These are phyloP conservation scores for Skeletonema costatum DNA, from an alignment of 108 stramenopile genomes.

Conservation along the genomic window DNA sequence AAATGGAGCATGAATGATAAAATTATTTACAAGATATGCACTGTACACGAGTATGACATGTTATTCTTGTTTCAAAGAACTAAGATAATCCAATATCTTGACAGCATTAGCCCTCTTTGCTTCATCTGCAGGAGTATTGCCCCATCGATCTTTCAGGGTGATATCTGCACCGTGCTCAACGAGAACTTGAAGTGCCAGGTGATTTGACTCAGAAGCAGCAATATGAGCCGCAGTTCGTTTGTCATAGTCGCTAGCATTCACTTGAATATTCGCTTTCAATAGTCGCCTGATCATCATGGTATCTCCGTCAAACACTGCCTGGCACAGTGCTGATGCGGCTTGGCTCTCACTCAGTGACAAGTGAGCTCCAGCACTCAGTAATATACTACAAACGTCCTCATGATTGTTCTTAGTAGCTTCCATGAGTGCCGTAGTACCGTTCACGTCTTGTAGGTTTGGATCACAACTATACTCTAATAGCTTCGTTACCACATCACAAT, in stretches of 20 bases:
- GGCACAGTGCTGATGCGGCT: conserved; percentile 57
- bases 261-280: conserved; percentile 55
- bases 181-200: conserved; percentile 43
- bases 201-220: conserved; percentile 62
- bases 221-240: conserved; percentile 56
- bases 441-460: conserved; percentile 33
- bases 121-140: conserved; percentile 34
- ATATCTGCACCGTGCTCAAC: conserved; percentile 52
- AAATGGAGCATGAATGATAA: background rate
- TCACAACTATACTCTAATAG: conserved; percentile 35
- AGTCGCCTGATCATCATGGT: conserved; percentile 46
- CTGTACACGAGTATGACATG: no score
- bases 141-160: conserved; percentile 50
- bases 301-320: conserved; percentile 66
- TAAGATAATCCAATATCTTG: conserved; percentile 8
- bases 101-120: conserved; percentile 22
- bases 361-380: conserved; percentile 38
- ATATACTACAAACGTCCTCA: conserved; percentile 44
- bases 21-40: no score
- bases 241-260: conserved; percentile 65
- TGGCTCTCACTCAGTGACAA: conserved; percentile 46
- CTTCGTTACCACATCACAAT: conserved; percentile 26
- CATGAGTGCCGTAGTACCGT: conserved; percentile 40
- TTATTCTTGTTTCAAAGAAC: conserved; percentile 1
- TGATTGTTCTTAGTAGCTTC: conserved; percentile 47